phyloP scores from a whole-genome alignment of 495 filamentous ascomycete species.

The Neurospora sp. region DNA sequence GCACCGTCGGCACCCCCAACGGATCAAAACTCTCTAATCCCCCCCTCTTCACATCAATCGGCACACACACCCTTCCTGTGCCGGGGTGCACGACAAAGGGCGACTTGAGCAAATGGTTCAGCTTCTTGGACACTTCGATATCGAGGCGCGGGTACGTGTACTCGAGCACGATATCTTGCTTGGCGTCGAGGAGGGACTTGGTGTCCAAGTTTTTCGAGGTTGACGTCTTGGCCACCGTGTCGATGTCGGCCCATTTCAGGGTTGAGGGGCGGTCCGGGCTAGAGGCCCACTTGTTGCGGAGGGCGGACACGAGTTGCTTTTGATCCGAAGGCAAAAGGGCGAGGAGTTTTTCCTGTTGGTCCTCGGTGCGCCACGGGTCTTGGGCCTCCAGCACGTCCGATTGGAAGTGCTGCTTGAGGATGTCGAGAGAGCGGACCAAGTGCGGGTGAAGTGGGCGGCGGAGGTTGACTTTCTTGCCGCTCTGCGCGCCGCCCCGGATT shows the following conservation, averaged over 20 bases:
- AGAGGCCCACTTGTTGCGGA: constrained; percentile 83
- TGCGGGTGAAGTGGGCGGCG: constrained; percentile 86
- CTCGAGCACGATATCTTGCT: constrained; percentile 89
- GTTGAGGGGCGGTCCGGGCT: constrained; percentile 61
- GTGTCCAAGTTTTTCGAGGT: constrained; percentile 51
- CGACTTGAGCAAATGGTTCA: constrained; percentile 93
- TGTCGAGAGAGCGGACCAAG: constrained; percentile 71
- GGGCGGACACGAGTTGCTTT: constrained; percentile 54
- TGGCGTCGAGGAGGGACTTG: constrained; percentile 66
- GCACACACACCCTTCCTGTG: constrained; percentile 89
- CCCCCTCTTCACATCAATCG: constrained; percentile 55
- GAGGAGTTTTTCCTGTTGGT: constrained; percentile 64
- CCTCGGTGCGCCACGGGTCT: constrained; percentile 66
- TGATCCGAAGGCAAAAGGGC: constrained; percentile 58
- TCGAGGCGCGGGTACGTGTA: constrained; percentile 98
- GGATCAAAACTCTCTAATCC: constrained; percentile 75
- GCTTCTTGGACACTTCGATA: constrained; percentile 90
- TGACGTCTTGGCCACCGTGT: constrained; percentile 65
- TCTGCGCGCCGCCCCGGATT: constrained; percentile 69
- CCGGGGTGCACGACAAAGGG: constrained; percentile 95
- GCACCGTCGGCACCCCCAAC: constrained; percentile 75
- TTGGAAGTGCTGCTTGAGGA: constrained; percentile 68
- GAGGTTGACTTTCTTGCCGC: constrained; percentile 79
- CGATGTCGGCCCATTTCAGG: constrained; percentile 89
- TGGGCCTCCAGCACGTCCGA: constrained; percentile 70